These are phyloP conservation scores for Yarrowia yakushimensis DNA, from an alignment of 805 yeast genomes.

Conservation along the genomic window DNA sequence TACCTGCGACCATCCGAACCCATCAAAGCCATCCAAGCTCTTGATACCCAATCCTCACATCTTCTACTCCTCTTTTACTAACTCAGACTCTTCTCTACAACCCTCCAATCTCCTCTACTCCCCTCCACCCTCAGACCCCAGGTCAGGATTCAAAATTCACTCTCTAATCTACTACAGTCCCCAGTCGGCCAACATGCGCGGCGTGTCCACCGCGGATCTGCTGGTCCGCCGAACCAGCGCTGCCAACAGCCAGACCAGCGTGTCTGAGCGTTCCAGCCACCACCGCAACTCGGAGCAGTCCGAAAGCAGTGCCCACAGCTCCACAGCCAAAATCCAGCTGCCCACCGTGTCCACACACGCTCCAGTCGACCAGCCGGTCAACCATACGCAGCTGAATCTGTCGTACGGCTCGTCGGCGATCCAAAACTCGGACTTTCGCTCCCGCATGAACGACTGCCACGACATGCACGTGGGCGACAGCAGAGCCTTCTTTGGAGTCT, in stretches of 20 bases:
- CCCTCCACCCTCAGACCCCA: too few species aligned
- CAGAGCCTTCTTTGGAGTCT: constrained; percentile 19
- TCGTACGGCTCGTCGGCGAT: neutral
- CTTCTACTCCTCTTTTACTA: too few species aligned
- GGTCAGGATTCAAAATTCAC: constrained; percentile 20
- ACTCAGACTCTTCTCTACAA: too few species aligned
- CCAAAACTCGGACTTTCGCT: constrained; percentile 14
- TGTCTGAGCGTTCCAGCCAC: neutral
- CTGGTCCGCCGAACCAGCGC: neutral
- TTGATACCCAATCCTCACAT: too few species aligned
- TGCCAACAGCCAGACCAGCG: neutral
- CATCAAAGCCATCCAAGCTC: too few species aligned
- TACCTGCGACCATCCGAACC: too few species aligned
- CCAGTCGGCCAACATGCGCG: constrained; percentile 5
- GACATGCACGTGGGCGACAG: neutral
- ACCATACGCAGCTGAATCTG: neutral
- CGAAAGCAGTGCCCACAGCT: too few species aligned
- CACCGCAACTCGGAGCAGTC: neutral
- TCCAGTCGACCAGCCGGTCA: neutral
- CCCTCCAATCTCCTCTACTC: too few species aligned
- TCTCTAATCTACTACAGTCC: constrained; percentile 7
- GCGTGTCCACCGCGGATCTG: neutral
- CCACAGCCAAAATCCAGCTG: neutral
- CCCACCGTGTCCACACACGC: constrained; percentile 7
- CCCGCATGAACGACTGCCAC: constrained; percentile 16